Evolutionary conservation across 805 yeast species (phyloP).

Genomic region (Deakozyma indianensis): DNA sequence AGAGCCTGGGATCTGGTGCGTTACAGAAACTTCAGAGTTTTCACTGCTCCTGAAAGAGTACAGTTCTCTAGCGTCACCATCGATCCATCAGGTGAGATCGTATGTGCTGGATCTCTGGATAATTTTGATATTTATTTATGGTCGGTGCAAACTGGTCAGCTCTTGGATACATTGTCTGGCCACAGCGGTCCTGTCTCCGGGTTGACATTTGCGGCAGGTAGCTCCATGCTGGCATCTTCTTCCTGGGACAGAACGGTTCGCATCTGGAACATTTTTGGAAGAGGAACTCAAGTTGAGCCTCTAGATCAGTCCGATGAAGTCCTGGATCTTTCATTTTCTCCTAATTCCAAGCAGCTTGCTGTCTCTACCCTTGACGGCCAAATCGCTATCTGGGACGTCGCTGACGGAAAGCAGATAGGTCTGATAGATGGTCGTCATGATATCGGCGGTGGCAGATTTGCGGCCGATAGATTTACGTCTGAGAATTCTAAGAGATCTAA

Average conservation of each 20-base stretch:
- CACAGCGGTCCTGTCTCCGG: slow-evolving; percentile 94
- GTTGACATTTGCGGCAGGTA: slow-evolving; percentile 73
- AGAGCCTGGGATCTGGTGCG: slow-evolving; percentile 94
- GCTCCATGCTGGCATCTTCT: slow-evolving; percentile 72
- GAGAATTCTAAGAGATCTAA: slow-evolving; percentile 73
- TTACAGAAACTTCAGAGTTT: slow-evolving; percentile 86
- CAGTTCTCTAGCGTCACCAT: slow-evolving; percentile 85
- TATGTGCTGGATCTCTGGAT: slow-evolving; percentile 87
- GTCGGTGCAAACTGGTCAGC: slow-evolving; percentile 93
- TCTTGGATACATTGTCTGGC: slow-evolving; percentile 76
- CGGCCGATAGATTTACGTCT: slow-evolving; percentile 69
- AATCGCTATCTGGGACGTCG: slow-evolving; percentile 70
- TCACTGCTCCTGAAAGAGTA: slow-evolving; percentile 78
- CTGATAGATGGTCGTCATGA: slow-evolving; percentile 78
- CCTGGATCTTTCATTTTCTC: slow-evolving; percentile 67
- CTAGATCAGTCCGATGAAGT: slow-evolving; percentile 77
- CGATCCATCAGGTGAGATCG: slow-evolving; percentile 94
- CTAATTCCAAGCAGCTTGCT: slow-evolving; percentile 85
- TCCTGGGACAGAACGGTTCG: slow-evolving; percentile 95
- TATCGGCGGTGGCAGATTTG: slow-evolving; percentile 71
- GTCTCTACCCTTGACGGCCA: slow-evolving; percentile 84
- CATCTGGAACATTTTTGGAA: slow-evolving; percentile 82
- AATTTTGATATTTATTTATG: slow-evolving; percentile 85
- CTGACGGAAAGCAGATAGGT: slow-evolving; percentile 64
- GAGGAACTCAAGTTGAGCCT: slow-evolving; percentile 83